Evolutionary conservation across 1,284 basidiomycete genomes (phyloP).

Genomic region (Fereydounia khargensis): DNA sequence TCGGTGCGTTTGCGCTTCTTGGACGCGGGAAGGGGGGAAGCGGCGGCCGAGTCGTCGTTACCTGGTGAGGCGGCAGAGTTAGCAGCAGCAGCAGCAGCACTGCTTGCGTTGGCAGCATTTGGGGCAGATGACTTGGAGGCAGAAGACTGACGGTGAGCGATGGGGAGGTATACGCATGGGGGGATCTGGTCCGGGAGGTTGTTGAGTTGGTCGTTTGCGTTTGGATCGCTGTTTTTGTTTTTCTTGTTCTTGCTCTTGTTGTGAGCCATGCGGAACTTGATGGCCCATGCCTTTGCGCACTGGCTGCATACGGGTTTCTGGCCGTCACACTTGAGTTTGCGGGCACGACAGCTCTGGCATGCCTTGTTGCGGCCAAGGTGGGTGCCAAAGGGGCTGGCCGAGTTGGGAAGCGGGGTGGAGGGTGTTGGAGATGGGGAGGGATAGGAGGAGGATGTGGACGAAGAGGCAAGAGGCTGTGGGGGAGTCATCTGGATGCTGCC

Average conservation of each 20-base stretch:
- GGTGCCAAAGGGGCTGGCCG: slow-evolving; percentile 35
- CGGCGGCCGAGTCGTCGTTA: neutral
- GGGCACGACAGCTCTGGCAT: slow-evolving; percentile 42
- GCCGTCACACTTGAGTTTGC: slow-evolving; percentile 48
- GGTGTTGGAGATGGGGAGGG: slow-evolving; percentile 5
- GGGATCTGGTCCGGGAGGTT: slow-evolving; percentile 34
- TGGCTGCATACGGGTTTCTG: slow-evolving; percentile 44
- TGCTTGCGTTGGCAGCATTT: neutral
- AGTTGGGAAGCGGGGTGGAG: slow-evolving; percentile 2
- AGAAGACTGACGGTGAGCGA: slow-evolving; percentile 24
- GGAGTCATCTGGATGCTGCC: slow-evolving; percentile 31
- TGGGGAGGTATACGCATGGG: slow-evolving; percentile 31
- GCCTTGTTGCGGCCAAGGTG: slow-evolving; percentile 47
- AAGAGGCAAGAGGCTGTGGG: slow-evolving; percentile 6
- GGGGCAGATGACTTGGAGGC: neutral
- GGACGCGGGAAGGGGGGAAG: slow-evolving; percentile 2
- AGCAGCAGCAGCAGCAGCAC: too few relatives aligned
- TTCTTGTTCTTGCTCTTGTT: slow-evolving; percentile 40
- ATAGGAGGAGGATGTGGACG: slow-evolving; percentile 12
- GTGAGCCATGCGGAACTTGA: slow-evolving; percentile 36
- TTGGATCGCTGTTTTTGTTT: slow-evolving; percentile 19
- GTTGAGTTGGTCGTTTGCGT: slow-evolving; percentile 25
- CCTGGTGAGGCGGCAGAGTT: too few relatives aligned
- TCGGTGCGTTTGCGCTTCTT: slow-evolving; percentile 35
- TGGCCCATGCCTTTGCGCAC: slow-evolving; percentile 44